Conservation (phyloP, 495 filamentous ascomycete species). For the Neurospora sp. region DNA sequence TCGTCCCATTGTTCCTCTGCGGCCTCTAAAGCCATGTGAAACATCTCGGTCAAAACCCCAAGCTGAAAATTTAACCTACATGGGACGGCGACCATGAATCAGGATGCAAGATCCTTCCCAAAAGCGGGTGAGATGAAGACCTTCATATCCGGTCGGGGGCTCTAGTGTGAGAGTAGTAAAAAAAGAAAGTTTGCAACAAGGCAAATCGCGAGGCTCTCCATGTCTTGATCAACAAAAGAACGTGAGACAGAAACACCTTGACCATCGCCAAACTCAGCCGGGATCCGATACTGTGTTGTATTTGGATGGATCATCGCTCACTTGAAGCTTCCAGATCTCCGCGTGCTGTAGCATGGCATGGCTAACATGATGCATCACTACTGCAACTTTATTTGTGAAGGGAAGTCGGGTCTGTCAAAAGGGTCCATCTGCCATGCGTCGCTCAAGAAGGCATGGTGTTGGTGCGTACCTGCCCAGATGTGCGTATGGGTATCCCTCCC, state of each 20-base stretch:
- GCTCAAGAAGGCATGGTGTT: not conserved
- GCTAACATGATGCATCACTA: not conserved
- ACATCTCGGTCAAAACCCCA: not conserved
- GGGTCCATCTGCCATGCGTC: not conserved
- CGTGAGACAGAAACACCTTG: not conserved
- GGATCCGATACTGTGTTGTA: not conserved
- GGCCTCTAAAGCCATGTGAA: not conserved
- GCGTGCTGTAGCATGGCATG: not conserved
- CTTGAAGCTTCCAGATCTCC: not conserved
- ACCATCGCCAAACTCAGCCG: not conserved
- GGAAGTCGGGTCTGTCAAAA: not conserved
- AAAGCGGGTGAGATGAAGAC: not conserved
- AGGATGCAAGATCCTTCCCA: not conserved
- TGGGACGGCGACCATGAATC: not conserved
- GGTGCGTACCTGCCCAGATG: not conserved
- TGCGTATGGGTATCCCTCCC: not conserved
- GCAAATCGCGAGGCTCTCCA: not conserved
- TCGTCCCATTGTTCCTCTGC: not conserved
- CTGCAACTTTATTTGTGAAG: not conserved
- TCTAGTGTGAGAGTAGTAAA: not conserved
- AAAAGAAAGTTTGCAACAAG: not conserved
- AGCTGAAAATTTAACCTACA: not conserved
- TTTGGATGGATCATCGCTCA: not conserved
- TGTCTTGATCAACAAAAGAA: not conserved
- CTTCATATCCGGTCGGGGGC: not conserved